Evolutionary conservation across 2,329 filamentous ascomycete species (phyloP).

Genomic region (Colletotrichum plurivorum): DNA sequence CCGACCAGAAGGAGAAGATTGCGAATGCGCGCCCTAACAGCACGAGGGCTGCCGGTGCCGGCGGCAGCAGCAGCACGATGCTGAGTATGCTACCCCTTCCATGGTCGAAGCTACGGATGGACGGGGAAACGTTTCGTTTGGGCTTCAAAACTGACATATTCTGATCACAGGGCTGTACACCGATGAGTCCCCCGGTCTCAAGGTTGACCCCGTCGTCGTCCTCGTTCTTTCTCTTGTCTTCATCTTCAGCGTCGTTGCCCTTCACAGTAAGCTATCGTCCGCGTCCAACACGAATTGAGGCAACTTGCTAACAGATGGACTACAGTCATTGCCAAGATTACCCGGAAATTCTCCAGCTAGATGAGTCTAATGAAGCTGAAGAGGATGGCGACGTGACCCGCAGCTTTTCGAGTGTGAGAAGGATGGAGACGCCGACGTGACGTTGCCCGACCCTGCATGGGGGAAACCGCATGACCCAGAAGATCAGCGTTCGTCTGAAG

Average conservation of each 20-base stretch:
- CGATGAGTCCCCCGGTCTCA: constrained; percentile 95
- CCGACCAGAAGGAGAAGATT: constrained; percentile 97
- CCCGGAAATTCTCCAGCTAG: constrained; percentile 84
- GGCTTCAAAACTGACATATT: not conserved
- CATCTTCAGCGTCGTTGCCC: constrained; percentile 97
- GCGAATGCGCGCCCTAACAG: constrained; percentile 94
- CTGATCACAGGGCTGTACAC: constrained; percentile 84
- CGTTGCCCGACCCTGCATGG: not conserved
- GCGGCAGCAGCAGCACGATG: constrained; percentile 98
- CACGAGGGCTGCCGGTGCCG: constrained; percentile 93
- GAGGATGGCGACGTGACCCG: not conserved
- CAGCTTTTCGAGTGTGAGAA: not conserved
- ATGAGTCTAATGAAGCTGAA: constrained; percentile 15
- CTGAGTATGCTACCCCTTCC: constrained; percentile 76
- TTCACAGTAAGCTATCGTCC: constrained; percentile 82
- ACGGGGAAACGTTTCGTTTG: not conserved
- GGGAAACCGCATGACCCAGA: not conserved
- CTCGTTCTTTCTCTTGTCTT: constrained; percentile 97
- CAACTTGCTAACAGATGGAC: constrained; percentile 26
- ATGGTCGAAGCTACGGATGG: not conserved
- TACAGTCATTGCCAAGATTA: constrained; percentile 94
- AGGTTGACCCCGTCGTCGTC: constrained; percentile 98
- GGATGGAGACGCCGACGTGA: constrained; percentile 4
- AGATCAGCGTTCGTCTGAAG: constrained; percentile 5
- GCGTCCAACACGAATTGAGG: not conserved